A percentile compares a stretch with the other conserved stretches of the same genome.
phyloP scores from a whole-genome alignment of 2,329 filamentous ascomycete genomes.

The Elsinoe arachidis region DNA sequence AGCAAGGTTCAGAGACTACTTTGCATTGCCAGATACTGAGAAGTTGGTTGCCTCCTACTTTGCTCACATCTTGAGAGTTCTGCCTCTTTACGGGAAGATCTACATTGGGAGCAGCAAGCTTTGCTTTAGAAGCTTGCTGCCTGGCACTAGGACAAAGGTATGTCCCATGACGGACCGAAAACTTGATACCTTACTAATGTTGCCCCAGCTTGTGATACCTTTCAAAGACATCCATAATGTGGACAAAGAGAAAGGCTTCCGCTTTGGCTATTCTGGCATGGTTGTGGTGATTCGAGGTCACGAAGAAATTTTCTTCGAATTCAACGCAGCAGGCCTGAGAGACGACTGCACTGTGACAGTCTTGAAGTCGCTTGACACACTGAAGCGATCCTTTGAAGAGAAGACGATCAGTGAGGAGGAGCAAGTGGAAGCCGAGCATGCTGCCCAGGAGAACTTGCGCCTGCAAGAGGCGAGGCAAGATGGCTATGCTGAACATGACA shows the following conservation, averaged over 20 bases:
- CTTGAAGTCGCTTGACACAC: constrained; percentile 64
- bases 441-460: constrained; percentile 66
- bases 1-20: constrained; percentile 75
- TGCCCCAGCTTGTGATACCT: constrained; percentile 60
- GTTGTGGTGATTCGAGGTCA: constrained; percentile 90
- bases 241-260: constrained; percentile 89
- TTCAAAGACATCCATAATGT: constrained; percentile 87
- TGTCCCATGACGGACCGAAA: neutral
- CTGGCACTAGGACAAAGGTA: constrained; percentile 76
- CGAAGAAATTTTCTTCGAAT: constrained; percentile 96
- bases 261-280: constrained; percentile 81
- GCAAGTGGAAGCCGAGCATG: constrained; percentile 60
- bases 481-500: constrained; percentile 32
- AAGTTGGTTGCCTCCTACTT: constrained; percentile 83
- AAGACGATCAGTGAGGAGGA: constrained; percentile 59
- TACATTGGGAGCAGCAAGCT: constrained; percentile 84
- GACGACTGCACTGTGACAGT: constrained; percentile 85
- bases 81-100: constrained; percentile 92
- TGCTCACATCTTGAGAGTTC: constrained; percentile 77
- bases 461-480: constrained; percentile 62
- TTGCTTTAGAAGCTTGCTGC: constrained; percentile 86
- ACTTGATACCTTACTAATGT: constrained; percentile 13
- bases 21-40: constrained; percentile 77
- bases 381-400: constrained; percentile 62
- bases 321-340: constrained; percentile 63